phyloP scores from a whole-genome alignment of 2,329 filamentous ascomycete species.

The Ophiostoma sp. region DNA sequence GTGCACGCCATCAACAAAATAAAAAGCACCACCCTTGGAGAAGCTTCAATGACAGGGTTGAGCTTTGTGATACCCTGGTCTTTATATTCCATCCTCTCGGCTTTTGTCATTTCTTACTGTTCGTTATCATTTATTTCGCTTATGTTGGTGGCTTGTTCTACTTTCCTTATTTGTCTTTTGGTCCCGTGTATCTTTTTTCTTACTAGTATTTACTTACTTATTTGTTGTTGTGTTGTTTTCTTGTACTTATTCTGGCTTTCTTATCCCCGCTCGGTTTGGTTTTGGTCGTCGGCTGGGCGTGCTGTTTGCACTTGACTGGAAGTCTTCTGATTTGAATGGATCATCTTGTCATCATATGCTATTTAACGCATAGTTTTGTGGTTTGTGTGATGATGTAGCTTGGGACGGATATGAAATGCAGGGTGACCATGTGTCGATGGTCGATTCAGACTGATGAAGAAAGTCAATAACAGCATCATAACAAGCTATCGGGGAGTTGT shows the following conservation, averaged over 20 bases:
- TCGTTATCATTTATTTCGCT: neutral
- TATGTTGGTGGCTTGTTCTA: neutral
- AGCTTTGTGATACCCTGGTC: slow-evolving; percentile 25
- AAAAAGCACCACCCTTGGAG: neutral
- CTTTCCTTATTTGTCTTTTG: neutral
- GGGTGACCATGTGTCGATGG: neutral
- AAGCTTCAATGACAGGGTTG: slow-evolving; percentile 15
- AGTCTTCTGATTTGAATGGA: neutral
- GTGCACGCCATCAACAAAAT: neutral
- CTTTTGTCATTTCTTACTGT: neutral
- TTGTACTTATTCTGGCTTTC: neutral
- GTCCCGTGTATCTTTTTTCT: neutral
- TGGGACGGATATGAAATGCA: too few species aligned
- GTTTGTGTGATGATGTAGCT: neutral
- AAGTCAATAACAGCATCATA: neutral
- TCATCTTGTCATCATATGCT: neutral
- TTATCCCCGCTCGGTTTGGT: neutral
- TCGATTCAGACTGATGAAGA: too few species aligned
- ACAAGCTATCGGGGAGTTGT: neutral
- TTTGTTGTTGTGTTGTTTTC: neutral
- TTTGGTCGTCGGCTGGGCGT: neutral
- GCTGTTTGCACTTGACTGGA: neutral
- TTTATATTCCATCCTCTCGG: neutral
- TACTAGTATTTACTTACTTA: neutral
- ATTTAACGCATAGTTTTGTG: neutral